Evolutionary conservation across 805 yeast species (phyloP), one percentile per base, ranked within the genome.

Genomic region (Vanderwaltozyma yarrowii): DNA sequence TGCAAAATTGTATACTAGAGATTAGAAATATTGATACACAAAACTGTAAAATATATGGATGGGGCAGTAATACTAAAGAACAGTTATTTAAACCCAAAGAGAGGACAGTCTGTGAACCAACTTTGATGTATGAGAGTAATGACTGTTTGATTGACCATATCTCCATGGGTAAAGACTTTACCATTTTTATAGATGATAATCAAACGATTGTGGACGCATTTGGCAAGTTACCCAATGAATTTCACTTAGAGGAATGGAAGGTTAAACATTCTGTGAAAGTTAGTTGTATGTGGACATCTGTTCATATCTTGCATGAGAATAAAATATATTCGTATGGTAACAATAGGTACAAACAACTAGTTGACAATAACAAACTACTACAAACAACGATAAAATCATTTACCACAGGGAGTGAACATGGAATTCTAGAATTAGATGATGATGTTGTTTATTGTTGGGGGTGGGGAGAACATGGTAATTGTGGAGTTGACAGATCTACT

Each of bases 401-500:
- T 37, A 64, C 67, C 1, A 69, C 74, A 5, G 98, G 98, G 0
- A 84, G 95, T 56, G 97, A 89, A 53, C 98, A 89, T 58, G 94
- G 92, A 0, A 49, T 87, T 14, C 48, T 73, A 10, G 52, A 58
- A 6, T 36, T 48, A 3, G 33, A 30, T 2, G 41, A 32, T 28
- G 47, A 58, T 29, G 35, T 40, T 8, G 78, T 87, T 0, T 63
- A 52, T 38, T 71, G 88, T 2, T 92, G 97, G 97, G 98, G 98
- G 0, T 89, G 98, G 98, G 96, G 96, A 12, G 97, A 92, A 52
- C 98, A 89, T 58, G 98, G 98, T 0, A 89, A 89, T 54, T 89
- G 97, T 61, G 95, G 95, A 4, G 15, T 10, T 5, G 16, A 5
- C 35, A 32, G 16, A n/a, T 12, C 23, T 12, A n/a, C n/a, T n/a